These are phyloP conservation scores for Phytophthora niederhauseri DNA, from an alignment of 352 stramenopile genomes.

Conservation along the genomic window DNA sequence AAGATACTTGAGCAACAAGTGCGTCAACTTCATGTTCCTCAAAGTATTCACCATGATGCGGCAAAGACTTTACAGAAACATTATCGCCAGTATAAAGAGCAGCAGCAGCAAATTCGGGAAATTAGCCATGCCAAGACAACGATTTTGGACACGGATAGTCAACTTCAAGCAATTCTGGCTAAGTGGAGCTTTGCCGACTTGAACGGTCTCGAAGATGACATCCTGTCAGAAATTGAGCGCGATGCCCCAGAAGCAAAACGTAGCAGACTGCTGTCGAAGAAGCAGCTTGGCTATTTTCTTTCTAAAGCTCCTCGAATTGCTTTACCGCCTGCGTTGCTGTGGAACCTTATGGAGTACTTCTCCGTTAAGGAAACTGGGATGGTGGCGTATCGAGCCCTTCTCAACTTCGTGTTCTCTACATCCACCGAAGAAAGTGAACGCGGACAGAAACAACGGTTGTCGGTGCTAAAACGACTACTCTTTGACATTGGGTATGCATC, in stretches of 20 bases:
- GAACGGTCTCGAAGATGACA: conserved; percentile 34
- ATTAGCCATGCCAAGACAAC: conserved; percentile 10
- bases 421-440: conserved; percentile 39
- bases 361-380: conserved; percentile 25
- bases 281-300: conserved; percentile 61
- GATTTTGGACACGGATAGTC: conserved; percentile 42
- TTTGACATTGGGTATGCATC: conserved; percentile 42
- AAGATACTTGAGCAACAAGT: conserved; percentile 36
- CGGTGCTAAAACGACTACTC: conserved; percentile 31
- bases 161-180: conserved; percentile 46
- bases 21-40: conserved; percentile 37
- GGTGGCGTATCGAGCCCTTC: conserved; percentile 49
- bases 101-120: conserved; percentile 24
- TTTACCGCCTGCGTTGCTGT: conserved; percentile 45
- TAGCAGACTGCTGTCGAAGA: conserved; percentile 38
- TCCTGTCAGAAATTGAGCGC: conserved; percentile 48
- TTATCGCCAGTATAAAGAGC: conserved; percentile 45
- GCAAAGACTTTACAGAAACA: conserved; percentile 47
- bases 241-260: conserved; percentile 42
- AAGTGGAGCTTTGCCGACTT: conserved; percentile 53
- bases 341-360: conserved; percentile 55
- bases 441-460: conserved; percentile 36
- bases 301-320: conserved; percentile 51
- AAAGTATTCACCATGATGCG: conserved; percentile 51
- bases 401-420: conserved; percentile 56